A percentile compares a stretch with the other conserved stretches of the same genome.
Conservation (phyloP, 495 filamentous ascomycete genomes). For the Thermochaetoides thermophila region DNA sequence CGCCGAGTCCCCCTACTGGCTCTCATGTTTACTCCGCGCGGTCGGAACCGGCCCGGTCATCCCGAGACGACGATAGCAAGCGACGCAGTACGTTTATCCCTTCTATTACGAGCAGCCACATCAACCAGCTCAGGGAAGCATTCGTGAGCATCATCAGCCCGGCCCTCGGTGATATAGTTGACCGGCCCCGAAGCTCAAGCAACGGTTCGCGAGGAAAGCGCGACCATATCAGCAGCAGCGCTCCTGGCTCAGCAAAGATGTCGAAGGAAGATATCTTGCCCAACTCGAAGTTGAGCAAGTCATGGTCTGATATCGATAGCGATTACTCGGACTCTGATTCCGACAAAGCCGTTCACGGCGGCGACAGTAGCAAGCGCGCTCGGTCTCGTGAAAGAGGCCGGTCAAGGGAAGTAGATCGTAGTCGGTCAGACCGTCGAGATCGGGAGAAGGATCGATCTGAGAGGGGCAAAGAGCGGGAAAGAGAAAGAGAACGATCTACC, state of each 20-base stretch:
- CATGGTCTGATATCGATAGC: conserved; percentile 13
- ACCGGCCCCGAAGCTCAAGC: too few relatives aligned
- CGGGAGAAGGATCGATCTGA: too few relatives aligned
- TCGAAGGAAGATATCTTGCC: conserved; percentile 5
- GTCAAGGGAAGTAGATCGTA: conserved; percentile 8
- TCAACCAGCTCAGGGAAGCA: not conserved
- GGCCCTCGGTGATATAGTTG: conserved; percentile 5
- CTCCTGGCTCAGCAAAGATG: conserved; percentile 4
- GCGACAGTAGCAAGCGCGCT: too few relatives aligned
- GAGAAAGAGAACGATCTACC: conserved; percentile 4
- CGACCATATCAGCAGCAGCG: conserved; percentile 9
- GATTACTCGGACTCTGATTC: conserved; percentile 12
- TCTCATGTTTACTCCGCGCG: conserved; percentile 1
- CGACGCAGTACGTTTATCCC: conserved; percentile 4
- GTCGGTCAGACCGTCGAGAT: conserved; percentile 1
- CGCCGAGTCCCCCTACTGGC: conserved; percentile 8
- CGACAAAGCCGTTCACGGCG: too few relatives aligned
- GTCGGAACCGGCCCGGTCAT: not conserved
- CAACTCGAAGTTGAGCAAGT: conserved; percentile 8
- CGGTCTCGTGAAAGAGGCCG: too few relatives aligned
- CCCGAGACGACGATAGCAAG: conserved; percentile 8
- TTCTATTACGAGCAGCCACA: not conserved
- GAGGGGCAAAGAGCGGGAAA: conserved; percentile 4
- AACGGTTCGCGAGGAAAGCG: conserved; percentile 10
- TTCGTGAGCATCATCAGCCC: conserved; percentile 11